Base-by-base conservation (phyloP, 2,329 filamentous ascomycete genomes). In the Sporothrix protearum region DNA sequence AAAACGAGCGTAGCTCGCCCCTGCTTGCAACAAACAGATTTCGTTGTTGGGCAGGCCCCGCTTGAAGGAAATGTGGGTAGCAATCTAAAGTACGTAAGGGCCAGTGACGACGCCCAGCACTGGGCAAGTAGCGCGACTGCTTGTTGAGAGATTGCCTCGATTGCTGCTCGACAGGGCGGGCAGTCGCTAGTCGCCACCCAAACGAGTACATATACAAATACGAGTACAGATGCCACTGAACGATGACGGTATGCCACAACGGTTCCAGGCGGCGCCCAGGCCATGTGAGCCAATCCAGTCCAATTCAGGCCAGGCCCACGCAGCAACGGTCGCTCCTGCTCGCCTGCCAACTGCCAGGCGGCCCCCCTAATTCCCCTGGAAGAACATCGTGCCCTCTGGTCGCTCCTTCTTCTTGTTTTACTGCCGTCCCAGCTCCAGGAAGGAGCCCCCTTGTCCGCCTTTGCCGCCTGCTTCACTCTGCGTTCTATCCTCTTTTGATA, bases 181-280 rank as follows among this genome's bases (percentile, higher is more conserved):
- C n/a, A n/a, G n/a, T n/a, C n/a, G n/a, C n/a, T n/a, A 57, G 59
- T 66, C 30, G 69, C 59, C 69, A 71, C 69, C 45, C n/a, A n/a
- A n/a, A n/a, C n/a, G n/a, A n/a, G n/a, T n/a, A n/a, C n/a, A n/a
- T n/a, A n/a, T n/a, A n/a, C n/a, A n/a, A n/a, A n/a, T n/a, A n/a
- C n/a, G n/a, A n/a, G n/a, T n/a, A n/a, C n/a, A n/a, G n/a, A n/a
- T n/a, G n/a, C n/a, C 7, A 25, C 53, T 64, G 45, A 55, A 36
- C 57, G 53, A 69, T 69, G 68, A 69, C 67, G 67, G 67, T 69
- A 69, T 69, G 25, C 22, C 19, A 47, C 42, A 47, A 47, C 42
- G 14, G 39, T 57, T 59, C 55, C 45, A 51, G 64, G 28, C 64
- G 53, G 22, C 51, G 49, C 33, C 67, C 25, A 45, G 5, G 36